These are phyloP conservation scores for Tilletia horrida DNA, from an alignment of 1,284 basidiomycete species.

Conservation along the genomic window DNA sequence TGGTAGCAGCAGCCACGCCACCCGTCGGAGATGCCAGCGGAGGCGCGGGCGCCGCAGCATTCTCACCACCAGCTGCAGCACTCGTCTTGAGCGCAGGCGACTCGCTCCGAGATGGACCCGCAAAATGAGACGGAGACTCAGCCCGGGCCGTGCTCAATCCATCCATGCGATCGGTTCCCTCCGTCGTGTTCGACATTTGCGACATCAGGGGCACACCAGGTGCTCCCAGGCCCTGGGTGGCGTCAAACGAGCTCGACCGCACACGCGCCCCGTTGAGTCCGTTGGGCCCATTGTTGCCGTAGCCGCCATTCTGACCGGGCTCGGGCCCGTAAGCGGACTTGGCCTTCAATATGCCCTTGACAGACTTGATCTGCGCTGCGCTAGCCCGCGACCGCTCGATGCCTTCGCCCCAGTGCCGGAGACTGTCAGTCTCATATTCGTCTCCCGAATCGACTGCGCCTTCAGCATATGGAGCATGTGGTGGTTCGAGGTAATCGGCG, in stretches of 20 bases:
- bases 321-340: slow-evolving; percentile 11
- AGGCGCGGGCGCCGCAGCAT: background rate
- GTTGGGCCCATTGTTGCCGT: background rate
- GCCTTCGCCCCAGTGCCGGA: slow-evolving; percentile 61
- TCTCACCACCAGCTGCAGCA: too few species aligned
- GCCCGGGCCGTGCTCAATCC: slow-evolving; percentile 32
- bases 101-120: background rate
- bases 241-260: slow-evolving; percentile 56
- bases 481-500: slow-evolving; percentile 74
- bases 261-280: slow-evolving; percentile 25
- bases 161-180: slow-evolving; percentile 43
- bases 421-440: slow-evolving; percentile 60
- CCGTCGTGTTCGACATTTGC: slow-evolving; percentile 41
- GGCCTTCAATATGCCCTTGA: slow-evolving; percentile 79
- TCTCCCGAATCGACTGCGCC: slow-evolving; percentile 56
- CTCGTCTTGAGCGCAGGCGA: background rate
- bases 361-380: slow-evolving; percentile 65
- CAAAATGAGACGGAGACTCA: slow-evolving; percentile 27
- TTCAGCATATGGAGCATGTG: slow-evolving; percentile 57
- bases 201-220: slow-evolving; percentile 36
- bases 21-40: slow-evolving; percentile 28
- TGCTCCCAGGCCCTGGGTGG: slow-evolving; percentile 32
- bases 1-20: slow-evolving; percentile 29
- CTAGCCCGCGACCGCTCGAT: slow-evolving; percentile 67
- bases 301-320: background rate